Evolutionary conservation across 1,139 yeast species (phyloP).

Genomic region (Yamadazyma membranifaciens): DNA sequence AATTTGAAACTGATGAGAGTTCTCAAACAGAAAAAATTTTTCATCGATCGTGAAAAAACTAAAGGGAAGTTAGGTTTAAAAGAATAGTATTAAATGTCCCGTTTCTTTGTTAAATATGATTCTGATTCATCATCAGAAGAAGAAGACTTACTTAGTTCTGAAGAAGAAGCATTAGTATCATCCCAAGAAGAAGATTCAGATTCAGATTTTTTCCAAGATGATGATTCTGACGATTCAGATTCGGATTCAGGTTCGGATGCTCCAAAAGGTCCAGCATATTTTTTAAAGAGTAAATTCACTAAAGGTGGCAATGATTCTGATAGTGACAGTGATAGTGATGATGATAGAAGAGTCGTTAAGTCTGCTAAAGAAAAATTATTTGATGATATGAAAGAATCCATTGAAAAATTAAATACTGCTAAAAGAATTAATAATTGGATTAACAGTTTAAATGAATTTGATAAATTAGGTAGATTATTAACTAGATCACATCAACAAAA

Average conservation of each 20-base stretch:
- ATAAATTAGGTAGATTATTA: conserved; percentile 65
- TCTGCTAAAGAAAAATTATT: conserved; percentile 89
- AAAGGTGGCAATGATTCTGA: conserved; percentile 46
- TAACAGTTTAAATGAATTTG: conserved; percentile 72
- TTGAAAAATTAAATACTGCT: conserved; percentile 69
- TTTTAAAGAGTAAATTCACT: conserved; percentile 53
- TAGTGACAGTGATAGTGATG: conserved; percentile 57
- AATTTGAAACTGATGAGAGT: conserved; percentile 3
- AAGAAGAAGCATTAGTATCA: conserved; percentile 33
- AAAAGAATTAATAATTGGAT: conserved; percentile 81
- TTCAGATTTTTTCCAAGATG: conserved; percentile 19
- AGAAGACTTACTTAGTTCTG: conserved; percentile 57
- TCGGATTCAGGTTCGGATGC: conserved; percentile 33
- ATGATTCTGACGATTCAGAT: conserved; percentile 44
- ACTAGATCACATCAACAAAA: conserved; percentile 74
- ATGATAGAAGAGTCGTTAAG: conserved; percentile 81
- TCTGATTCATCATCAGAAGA: conserved; percentile 70
- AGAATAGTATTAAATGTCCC: conserved; percentile 51
- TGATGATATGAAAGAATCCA: conserved; percentile 75
- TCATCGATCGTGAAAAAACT: conserved; percentile 1
- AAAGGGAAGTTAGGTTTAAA: conserved; percentile 1
- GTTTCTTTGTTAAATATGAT: conserved; percentile 68
- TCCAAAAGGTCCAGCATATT: conserved; percentile 55
- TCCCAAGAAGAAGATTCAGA: conserved; percentile 32
- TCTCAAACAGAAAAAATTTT: conserved; percentile 3